Conservation (phyloP, 495 filamentous ascomycete genomes). For the Talaromyces thailandensis region DNA sequence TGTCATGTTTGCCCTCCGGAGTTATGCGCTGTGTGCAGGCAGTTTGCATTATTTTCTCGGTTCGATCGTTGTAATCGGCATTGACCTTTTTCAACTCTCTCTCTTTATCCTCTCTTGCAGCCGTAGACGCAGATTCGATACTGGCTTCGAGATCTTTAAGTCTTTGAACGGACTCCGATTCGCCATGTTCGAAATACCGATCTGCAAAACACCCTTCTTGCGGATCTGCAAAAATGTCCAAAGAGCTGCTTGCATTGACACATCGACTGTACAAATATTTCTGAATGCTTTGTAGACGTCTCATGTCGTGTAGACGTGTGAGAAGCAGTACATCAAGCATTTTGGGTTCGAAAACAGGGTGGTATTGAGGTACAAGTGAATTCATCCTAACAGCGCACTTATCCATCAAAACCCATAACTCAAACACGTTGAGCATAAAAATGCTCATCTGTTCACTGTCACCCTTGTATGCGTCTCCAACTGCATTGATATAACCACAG, state of each 20-base stretch:
- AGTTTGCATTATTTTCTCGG: slow-evolving; percentile 17
- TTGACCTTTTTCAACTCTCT: slow-evolving; percentile 27
- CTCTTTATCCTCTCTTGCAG: slow-evolving; percentile 21
- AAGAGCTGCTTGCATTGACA: slow-evolving; percentile 12
- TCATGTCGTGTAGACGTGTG: slow-evolving; percentile 29
- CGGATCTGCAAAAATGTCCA: slow-evolving; percentile 33
- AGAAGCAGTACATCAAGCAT: slow-evolving; percentile 43
- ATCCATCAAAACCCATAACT: slow-evolving; percentile 53
- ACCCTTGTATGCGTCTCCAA: slow-evolving; percentile 29
- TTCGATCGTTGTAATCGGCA: slow-evolving; percentile 26
- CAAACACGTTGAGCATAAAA: slow-evolving; percentile 47
- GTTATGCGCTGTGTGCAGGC: slow-evolving; percentile 14
- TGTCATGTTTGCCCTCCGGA: slow-evolving; percentile 19
- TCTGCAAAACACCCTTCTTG: slow-evolving; percentile 30
- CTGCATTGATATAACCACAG: not conserved
- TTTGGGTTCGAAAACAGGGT: slow-evolving; percentile 39
- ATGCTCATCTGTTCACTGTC: slow-evolving; percentile 40
- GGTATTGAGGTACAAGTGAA: slow-evolving; percentile 41
- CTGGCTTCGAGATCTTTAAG: slow-evolving; percentile 17
- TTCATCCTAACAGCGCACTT: slow-evolving; percentile 27
- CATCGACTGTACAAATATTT: slow-evolving; percentile 31
- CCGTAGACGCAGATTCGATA: slow-evolving; percentile 23
- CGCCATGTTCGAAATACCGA: slow-evolving; percentile 25
- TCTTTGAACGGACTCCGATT: slow-evolving; percentile 11
- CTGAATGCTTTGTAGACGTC: slow-evolving; percentile 38